phyloP scores from a whole-genome alignment of 1,284 basidiomycete genomes.

The Cryptococcus maquisensis region DNA sequence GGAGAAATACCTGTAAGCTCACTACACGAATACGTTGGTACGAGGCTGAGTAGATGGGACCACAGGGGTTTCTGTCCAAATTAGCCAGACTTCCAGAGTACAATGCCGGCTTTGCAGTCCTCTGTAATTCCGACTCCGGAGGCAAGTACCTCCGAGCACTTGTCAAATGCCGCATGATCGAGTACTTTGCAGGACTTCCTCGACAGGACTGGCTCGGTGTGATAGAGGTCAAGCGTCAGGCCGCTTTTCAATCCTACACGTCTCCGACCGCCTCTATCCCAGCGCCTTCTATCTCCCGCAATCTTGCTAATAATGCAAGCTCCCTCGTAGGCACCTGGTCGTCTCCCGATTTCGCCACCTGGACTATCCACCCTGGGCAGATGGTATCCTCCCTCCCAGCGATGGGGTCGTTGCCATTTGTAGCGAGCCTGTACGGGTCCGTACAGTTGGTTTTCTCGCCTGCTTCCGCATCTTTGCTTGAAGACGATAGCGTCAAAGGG shows the following conservation, averaged over 20 bases:
- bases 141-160: conserved; percentile 9
- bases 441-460: not conserved
- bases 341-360: not conserved
- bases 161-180: conserved; percentile 10
- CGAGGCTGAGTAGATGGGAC: not conserved
- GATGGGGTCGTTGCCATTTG: not conserved
- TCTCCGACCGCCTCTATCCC: not conserved
- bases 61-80: conserved; percentile 1
- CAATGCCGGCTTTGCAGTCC: conserved; percentile 8
- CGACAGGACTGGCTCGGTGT: conserved; percentile 3
- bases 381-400: not conserved
- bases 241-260: not conserved
- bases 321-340: not conserved
- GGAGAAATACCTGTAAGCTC: conserved; percentile 4
- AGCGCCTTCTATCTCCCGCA: not conserved
- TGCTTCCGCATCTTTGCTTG: too few species aligned
- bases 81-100: conserved; percentile 8
- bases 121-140: conserved; percentile 12
- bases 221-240: conserved; percentile 1
- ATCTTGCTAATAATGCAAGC: too few species aligned
- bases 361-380: not conserved
- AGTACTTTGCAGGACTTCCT: conserved; percentile 2
- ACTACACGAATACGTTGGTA: not conserved
- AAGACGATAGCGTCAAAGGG: too few species aligned
- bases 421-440: not conserved